These are phyloP conservation scores for Macadamia tetraphylla DNA, from an alignment of 164 flowering plant species.

Conservation along the genomic window DNA sequence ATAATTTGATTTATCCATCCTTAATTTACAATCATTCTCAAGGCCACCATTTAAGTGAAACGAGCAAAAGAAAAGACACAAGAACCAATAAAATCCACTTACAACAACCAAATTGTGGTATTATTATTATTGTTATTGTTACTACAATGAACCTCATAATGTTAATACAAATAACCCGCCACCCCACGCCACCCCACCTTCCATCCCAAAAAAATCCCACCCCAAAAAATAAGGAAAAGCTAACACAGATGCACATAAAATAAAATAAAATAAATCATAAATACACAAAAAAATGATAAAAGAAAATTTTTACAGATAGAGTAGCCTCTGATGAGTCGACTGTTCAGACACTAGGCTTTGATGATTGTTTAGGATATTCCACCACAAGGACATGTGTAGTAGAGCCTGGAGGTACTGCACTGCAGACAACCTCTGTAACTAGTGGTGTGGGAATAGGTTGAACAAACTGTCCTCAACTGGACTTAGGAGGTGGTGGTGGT, in stretches of 20 bases:
- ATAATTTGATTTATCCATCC: too few species aligned
- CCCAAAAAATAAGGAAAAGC: background rate
- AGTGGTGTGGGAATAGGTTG: background rate
- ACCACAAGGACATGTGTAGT: background rate
- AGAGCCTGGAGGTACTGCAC: background rate
- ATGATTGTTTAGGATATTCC: background rate
- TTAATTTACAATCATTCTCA: too few species aligned
- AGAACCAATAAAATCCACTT: too few species aligned
- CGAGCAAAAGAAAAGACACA: too few species aligned
- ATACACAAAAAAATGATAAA: background rate
- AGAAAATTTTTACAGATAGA: slow-evolving; percentile 3
- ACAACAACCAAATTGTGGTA: background rate
- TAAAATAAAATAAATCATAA: too few species aligned
- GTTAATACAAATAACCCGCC: background rate
- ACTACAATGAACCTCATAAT: too few species aligned
- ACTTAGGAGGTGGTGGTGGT: too few species aligned
- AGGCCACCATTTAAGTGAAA: too few species aligned
- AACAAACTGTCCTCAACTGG: background rate
- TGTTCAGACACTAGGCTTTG: background rate
- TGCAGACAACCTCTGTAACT: background rate
- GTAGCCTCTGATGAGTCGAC: background rate
- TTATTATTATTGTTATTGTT: too few species aligned
- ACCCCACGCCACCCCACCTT: too few species aligned
- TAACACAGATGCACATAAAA: background rate
- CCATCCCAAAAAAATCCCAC: background rate